Conservation (phyloP, 78 protist genomes). For the Goniomonas avonlea region DNA sequence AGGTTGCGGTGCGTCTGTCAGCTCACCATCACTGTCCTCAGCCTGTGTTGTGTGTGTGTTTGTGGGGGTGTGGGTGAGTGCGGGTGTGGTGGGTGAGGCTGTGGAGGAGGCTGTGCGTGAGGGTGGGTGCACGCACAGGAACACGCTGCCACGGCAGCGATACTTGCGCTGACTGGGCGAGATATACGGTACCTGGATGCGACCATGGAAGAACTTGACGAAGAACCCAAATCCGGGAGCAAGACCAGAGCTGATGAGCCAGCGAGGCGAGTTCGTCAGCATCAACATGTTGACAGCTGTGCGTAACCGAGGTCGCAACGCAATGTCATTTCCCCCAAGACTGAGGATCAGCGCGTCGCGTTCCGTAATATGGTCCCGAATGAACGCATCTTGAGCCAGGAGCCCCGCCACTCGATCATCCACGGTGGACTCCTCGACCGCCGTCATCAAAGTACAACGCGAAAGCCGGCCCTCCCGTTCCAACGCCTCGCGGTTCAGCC, state of each 20-base stretch:
- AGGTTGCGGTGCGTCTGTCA: too few species aligned
- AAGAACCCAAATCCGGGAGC: background rate
- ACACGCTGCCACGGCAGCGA: too few species aligned
- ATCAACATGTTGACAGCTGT: background rate
- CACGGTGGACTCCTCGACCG: background rate
- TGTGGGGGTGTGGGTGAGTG: too few species aligned
- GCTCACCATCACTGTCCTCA: too few species aligned
- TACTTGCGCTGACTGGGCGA: too few species aligned
- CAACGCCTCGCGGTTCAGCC: background rate
- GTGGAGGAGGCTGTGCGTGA: too few species aligned
- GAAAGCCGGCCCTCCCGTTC: background rate
- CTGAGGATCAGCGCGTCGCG: constrained; percentile 22
- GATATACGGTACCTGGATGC: too few species aligned
- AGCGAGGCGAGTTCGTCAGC: background rate
- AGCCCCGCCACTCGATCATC: background rate
- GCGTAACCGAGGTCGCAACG: background rate
- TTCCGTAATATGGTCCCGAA: background rate
- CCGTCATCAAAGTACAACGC: background rate
- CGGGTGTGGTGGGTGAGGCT: too few species aligned
- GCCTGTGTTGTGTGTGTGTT: too few species aligned
- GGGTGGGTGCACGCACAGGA: too few species aligned
- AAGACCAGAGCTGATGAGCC: background rate
- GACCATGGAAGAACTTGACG: background rate
- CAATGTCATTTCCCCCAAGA: constrained; percentile 32
- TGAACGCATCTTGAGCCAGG: constrained; percentile 7